Conservation (phyloP, 2,329 filamentous ascomycete genomes). For the Beauveria sp. region DNA sequence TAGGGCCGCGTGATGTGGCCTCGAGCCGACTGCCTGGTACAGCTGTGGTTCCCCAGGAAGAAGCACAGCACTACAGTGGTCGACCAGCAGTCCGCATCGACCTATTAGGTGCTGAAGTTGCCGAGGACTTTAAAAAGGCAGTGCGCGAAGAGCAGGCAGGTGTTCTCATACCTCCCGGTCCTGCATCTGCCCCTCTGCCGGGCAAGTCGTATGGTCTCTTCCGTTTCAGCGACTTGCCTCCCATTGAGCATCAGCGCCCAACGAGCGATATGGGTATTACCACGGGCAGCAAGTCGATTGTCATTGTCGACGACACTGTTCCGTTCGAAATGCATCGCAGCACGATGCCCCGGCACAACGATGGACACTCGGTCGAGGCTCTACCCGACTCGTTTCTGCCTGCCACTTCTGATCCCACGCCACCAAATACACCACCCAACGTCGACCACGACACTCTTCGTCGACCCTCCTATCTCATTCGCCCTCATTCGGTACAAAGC, state of each 20-base stretch:
- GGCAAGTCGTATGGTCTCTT: conserved; percentile 35
- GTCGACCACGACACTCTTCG: conserved; percentile 36
- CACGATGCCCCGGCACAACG: conserved; percentile 40
- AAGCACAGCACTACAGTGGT: conserved; percentile 33
- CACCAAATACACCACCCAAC: conserved; percentile 52
- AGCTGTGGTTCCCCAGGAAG: conserved; percentile 51
- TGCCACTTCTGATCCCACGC: conserved; percentile 46
- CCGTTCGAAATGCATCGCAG: conserved; percentile 42
- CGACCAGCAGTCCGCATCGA: conserved; percentile 64
- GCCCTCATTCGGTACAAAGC: conserved; percentile 35
- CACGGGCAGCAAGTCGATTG: conserved; percentile 78
- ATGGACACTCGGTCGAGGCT: conserved; percentile 40
- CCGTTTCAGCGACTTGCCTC: conserved; percentile 26
- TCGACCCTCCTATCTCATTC: conserved; percentile 48
- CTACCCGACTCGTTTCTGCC: conserved; percentile 46
- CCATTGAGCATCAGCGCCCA: conserved; percentile 30
- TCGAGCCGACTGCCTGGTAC: conserved; percentile 53
- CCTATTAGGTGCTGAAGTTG: conserved; percentile 68
- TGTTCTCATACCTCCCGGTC: conserved; percentile 15
- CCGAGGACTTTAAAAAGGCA: conserved; percentile 71
- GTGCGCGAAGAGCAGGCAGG: conserved; percentile 52
- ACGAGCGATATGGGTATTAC: conserved; percentile 56
- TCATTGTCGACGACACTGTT: conserved; percentile 70
- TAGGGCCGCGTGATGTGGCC: conserved; percentile 45
- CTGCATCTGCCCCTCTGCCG: conserved; percentile 24